These are phyloP conservation scores for Eimeria necatrix DNA, from an alignment of 169 alveolate genomes.

Conservation along the genomic window DNA sequence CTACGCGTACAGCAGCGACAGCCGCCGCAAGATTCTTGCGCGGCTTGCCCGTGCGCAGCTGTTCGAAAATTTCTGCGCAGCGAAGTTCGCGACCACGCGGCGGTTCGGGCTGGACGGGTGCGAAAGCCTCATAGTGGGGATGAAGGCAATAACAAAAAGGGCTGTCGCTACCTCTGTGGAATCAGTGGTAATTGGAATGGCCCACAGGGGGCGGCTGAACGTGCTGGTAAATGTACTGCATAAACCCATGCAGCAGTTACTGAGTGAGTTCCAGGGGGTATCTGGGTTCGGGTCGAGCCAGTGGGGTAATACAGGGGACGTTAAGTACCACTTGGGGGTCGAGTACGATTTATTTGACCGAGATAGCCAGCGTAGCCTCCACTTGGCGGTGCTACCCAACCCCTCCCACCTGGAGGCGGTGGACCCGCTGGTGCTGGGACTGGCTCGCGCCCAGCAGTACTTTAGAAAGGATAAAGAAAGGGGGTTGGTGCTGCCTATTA, in stretches of 20 bases:
- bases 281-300: slow-evolving; percentile 85
- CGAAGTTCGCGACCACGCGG: slow-evolving; percentile 94
- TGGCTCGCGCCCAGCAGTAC: slow-evolving; percentile 94
- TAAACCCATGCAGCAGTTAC: slow-evolving; percentile 93
- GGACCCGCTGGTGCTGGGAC: slow-evolving; percentile 95
- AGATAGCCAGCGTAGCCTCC: slow-evolving; percentile 86
- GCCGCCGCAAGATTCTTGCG: slow-evolving; percentile 68
- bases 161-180: slow-evolving; percentile 89
- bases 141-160: slow-evolving; percentile 86
- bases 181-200: slow-evolving; percentile 95
- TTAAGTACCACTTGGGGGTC: slow-evolving; percentile 96
- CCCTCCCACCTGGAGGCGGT: slow-evolving; percentile 97
- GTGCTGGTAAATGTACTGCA: slow-evolving; percentile 94
- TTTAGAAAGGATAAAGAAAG: slow-evolving; percentile 84
- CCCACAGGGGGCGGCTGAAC: slow-evolving; percentile 98
- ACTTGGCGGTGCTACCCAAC: slow-evolving; percentile 91
- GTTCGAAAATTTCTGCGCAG: slow-evolving; percentile 88
- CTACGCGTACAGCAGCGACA: slow-evolving; percentile 49
- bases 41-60: slow-evolving; percentile 87
- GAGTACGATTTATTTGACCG: slow-evolving; percentile 87
- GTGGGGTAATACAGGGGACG: slow-evolving; percentile 95
- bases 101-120: slow-evolving; percentile 97
- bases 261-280: slow-evolving; percentile 92
- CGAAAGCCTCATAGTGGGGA: slow-evolving; percentile 91
- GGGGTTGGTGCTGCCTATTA: slow-evolving; percentile 89